phyloP scores from a whole-genome alignment of 257 asterid genomes.

The Mitragyna speciosa region DNA sequence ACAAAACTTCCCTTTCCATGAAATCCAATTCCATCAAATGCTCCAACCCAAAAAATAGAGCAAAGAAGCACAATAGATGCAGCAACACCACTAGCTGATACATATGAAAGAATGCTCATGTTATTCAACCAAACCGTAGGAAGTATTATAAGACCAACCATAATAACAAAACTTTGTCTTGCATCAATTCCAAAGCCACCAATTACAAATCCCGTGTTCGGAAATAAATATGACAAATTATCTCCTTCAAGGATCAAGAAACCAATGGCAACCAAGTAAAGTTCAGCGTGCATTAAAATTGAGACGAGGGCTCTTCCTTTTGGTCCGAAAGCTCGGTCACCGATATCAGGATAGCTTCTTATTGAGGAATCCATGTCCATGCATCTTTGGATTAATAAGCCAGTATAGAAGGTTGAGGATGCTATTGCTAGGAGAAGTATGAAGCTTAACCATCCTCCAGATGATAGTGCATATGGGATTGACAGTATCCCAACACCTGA shows the following conservation, averaged over 20 bases:
- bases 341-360: conserved; percentile 68
- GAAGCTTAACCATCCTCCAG: conserved; percentile 86
- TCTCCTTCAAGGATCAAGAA: conserved; percentile 84
- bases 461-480: conserved; percentile 66
- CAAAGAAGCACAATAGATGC: conserved; percentile 62
- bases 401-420: conserved; percentile 58
- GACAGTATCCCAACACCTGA: conserved; percentile 85
- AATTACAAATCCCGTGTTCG: conserved; percentile 29
- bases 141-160: conserved; percentile 56
- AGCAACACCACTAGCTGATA: conserved; percentile 69
- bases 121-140: conserved; percentile 65
- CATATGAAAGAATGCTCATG: conserved; percentile 67
- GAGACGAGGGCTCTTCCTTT: conserved; percentile 55
- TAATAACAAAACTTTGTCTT: conserved; percentile 39
- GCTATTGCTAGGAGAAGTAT: conserved; percentile 59
- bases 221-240: conserved; percentile 49
- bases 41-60: conserved; percentile 63
- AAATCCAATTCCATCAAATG: conserved; percentile 59
- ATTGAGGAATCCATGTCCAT: conserved; percentile 67
- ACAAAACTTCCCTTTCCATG: conserved; percentile 38
- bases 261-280: conserved; percentile 74
- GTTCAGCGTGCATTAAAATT: conserved; percentile 56
- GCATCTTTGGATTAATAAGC: conserved; percentile 60
- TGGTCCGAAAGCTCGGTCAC: conserved; percentile 65
- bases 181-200: conserved; percentile 47